Percentiles rank a stretch among this genome's conserved stretches.
Evolutionary conservation across 768 basidiomycete genomes (phyloP).

Genomic region (Serendipita vermifera): DNA sequence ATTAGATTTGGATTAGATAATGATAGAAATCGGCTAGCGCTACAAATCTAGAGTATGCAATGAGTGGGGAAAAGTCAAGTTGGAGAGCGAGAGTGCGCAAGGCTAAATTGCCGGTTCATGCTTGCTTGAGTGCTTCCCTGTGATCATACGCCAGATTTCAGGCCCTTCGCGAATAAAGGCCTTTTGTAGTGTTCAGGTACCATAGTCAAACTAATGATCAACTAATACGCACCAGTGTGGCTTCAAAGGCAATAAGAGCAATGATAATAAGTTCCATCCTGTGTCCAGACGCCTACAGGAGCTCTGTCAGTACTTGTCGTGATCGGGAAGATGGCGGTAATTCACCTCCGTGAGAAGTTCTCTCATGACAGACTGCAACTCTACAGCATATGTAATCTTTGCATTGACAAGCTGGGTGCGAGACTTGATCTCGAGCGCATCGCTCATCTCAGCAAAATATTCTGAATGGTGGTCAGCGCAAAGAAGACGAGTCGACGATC

Average conservation of each 20-base stretch:
- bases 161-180: conserved; percentile 25
- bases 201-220: not conserved
- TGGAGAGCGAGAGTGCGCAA: too few species aligned
- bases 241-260: conserved; percentile 84
- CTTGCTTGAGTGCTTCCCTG: too few species aligned
- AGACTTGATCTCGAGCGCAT: conserved; percentile 74
- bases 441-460: conserved; percentile 72
- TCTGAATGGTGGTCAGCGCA: conserved; percentile 27
- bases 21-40: conserved; percentile 8
- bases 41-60: not conserved
- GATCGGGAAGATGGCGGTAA: conserved; percentile 5
- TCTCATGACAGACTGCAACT: conserved; percentile 79
- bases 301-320: too few species aligned
- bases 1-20: not conserved
- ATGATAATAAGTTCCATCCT: conserved; percentile 96
- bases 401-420: conserved; percentile 76
- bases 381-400: conserved; percentile 83
- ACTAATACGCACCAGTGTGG: conserved; percentile 53
- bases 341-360: conserved; percentile 77
- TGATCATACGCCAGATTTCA: conserved; percentile 20
- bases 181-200: too few species aligned
- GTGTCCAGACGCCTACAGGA: conserved; percentile 65
- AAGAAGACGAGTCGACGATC: not conserved
- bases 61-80: too few species aligned
- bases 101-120: too few species aligned